Base-by-base conservation (phyloP, 129 eudicot genomes). In the Flaveria trinervia region DNA sequence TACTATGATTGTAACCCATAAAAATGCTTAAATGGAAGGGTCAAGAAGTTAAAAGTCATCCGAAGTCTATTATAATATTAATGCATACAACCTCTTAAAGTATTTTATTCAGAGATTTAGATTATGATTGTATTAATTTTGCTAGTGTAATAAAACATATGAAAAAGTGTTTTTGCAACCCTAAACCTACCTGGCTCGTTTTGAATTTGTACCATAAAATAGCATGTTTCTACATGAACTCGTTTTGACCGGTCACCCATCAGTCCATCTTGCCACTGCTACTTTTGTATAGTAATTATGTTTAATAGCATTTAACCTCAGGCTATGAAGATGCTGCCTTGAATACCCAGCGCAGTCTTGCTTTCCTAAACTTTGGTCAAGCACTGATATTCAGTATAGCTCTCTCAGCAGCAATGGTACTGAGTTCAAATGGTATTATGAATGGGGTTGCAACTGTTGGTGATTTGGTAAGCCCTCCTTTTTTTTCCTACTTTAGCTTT, bases 251-350 rank as follows among this genome's bases (percentile, higher is more conserved):
- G 56, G 15, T 73, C 4, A 73, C 59, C 69, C 60, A 59, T 52
- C 50, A 4, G 57, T 60, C 36, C 71, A 43, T 43, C 72, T 65
- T 65, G 22, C 33, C 16, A 44, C 44, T 20, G 22, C 67, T 44
- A 57, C n/a, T 22, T 18, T 13, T 13, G 22, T 16, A 33, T 52
- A 15, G 55, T 68, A 46, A 77, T 45, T 55, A 54, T 68, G 30
- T 68, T 68, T 41, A 22, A 55, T 25, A 44, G 57, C 49, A 44
- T 62, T 51, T 79, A 22, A 15, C 51, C 62, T 65, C 88, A 94
- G 98, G 86, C 57, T 94, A 86, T 84, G 98, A 91, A 83, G 92
- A 89, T 84, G 98, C 98, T 85, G 98, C 98, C 44, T 75, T 94
- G 68, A 85, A 89, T 83, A 94, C 98, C 51, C 98, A 94, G 69